Evolutionary conservation across 306 rosid species (phyloP), one percentile per base, ranked within the genome.

Genomic region (Nissolia schottii): DNA sequence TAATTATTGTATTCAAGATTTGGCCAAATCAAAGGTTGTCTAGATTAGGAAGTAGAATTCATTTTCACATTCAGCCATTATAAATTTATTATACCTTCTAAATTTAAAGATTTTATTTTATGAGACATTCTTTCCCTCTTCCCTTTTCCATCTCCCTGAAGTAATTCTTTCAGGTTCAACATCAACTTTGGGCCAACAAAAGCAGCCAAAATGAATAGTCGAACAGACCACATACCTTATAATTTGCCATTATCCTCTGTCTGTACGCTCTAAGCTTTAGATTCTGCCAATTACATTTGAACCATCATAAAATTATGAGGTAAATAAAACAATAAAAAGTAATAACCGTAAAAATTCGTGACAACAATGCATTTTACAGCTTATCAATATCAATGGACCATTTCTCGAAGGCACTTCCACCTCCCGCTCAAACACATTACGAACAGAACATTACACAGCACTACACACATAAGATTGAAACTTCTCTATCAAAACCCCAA

Each of bases 201-300:
- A 16, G 43, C 63, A 32, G 35, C 51, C 68, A 49, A 70, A 51
- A 54, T 38, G 14, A 74, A 65, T 31, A 45, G 40, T 40, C 3
- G 62, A 66, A 25, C 14, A 61, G 71, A n/a, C 25, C 29, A 29
- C 79, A 54, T 76, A 95, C 99, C 96, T 67, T 88, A 84, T 95
- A 95, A 80, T 84, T 81, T 59, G 88, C 73, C 41, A 83, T 79
- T 76, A 95, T 95, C 88, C 75, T 89, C 80, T 87, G 87, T 71
- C 86, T 80, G 88, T 95, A 95, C 29, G 88, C 96, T 58, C 83
- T 84, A 48, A 89, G 97, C 70, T 70, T 89, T 70, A 85, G 95
- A 74, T 81, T 85, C 99, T 95, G 89, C 78, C 75, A 76, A 62
- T 70, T 40, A 69, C 67, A 74, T 38, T 15, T 27, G 3, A 85